Evolutionary conservation across 2,329 filamentous ascomycete genomes (phyloP).

Genomic region (Leptographium lundbergii): DNA sequence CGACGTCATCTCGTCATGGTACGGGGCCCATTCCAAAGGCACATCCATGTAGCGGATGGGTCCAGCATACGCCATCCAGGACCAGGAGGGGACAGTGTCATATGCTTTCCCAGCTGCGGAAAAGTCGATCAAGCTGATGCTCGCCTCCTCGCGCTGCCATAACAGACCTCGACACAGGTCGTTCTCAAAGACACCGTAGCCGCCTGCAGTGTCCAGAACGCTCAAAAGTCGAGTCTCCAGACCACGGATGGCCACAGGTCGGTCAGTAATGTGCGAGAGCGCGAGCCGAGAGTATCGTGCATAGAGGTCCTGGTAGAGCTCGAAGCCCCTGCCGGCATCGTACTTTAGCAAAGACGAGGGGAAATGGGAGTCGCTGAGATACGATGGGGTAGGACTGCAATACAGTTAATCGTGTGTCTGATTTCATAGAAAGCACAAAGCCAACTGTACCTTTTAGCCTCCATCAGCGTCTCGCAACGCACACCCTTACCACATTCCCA

Average conservation of each 20-base stretch:
- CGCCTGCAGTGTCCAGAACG: slow-evolving; percentile 14
- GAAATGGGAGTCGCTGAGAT: slow-evolving; percentile 17
- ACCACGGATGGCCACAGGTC: slow-evolving; percentile 19
- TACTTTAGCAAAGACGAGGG: slow-evolving; percentile 6
- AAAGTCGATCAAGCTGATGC: background rate
- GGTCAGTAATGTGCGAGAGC: slow-evolving; percentile 13
- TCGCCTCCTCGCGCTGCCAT: slow-evolving; percentile 9
- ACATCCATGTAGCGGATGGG: background rate
- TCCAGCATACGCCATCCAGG: background rate
- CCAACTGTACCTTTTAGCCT: slow-evolving; percentile 18
- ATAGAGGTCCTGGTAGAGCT: slow-evolving; percentile 15
- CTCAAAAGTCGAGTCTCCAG: slow-evolving; percentile 16
- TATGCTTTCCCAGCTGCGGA: background rate
- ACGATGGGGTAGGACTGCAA: slow-evolving; percentile 7
- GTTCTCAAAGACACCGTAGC: slow-evolving; percentile 19
- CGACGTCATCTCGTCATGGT: background rate
- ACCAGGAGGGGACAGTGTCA: background rate
- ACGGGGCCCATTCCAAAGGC: background rate
- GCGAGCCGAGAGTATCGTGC: slow-evolving; percentile 17
- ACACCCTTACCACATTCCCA: slow-evolving; percentile 25
- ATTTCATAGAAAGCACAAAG: background rate
- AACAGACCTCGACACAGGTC: slow-evolving; percentile 17
- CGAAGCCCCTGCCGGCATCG: slow-evolving; percentile 12
- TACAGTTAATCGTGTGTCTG: background rate
- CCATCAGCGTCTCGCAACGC: slow-evolving; percentile 21